Evolutionary conservation across 2,329 filamentous ascomycete genomes (phyloP), one percentile per base, ranked within the genome.

Genomic region (Mariannaea sp.): DNA sequence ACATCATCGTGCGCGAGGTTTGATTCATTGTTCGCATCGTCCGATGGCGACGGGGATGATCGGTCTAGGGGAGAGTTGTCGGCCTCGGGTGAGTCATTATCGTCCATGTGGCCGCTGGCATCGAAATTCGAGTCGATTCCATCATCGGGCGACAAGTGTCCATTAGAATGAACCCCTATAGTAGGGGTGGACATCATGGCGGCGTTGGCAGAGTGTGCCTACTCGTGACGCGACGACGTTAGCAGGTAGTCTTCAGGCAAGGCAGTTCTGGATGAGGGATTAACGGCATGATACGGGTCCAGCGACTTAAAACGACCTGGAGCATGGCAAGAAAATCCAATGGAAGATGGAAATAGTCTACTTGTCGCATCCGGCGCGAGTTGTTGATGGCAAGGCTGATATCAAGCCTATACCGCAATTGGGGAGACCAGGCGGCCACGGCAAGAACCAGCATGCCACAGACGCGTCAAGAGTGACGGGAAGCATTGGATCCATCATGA

Each of bases 31-130:
- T 79, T 74, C 53, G 69, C 70, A 56, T 73, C 72, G 50, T 75
- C 72, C 41, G 79, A 77, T 35, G 73, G 68, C 49, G 72, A 70
- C 32, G 74, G 69, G 58, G 77, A 77, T 57, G 74, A 72, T 67
- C 74, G 70, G 59, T 75, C 76, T 66, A 79, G 76, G 66, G 77
- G 75, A 60, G 77, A 79, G 65, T 88, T 83, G 68, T 83, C 81
- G 64, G 83, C 78, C 67, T 95, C 88, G 65, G 89, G 92, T 56
- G 88, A 80, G 64, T 92, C 89, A 79, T 85, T 90, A 65, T 91
- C 89, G 73, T 60, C 65, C 51, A 47, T 61, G 42, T 56, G 60
- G 39, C 59, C 64, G 42, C 71, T 73, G 56, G 73, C 71, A 59
- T 74, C 70, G 43, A 72, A 65, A 55, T 70, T 67, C 49, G 72